Conservation (phyloP, 371 early-diverging fungal species). For the Mortierella sp. region DNA sequence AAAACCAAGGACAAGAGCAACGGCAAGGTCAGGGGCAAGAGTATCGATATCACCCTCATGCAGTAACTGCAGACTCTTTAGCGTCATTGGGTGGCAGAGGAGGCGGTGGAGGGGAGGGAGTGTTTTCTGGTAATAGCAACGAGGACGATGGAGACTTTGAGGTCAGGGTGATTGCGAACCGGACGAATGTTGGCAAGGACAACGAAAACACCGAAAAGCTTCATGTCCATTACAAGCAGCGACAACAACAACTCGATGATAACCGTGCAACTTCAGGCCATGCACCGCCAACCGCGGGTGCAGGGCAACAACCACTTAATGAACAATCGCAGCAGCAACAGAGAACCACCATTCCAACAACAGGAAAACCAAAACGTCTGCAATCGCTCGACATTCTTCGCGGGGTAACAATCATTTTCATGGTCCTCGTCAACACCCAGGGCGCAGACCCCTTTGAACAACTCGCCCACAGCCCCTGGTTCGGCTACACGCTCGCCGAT, state of each 20-base stretch:
- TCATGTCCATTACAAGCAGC: background rate
- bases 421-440: conserved; percentile 67
- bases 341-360: background rate
- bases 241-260: background rate
- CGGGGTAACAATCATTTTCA: conserved; percentile 60
- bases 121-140: background rate
- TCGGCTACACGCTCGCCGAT: conserved; percentile 64
- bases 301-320: background rate
- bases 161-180: conserved; percentile 32
- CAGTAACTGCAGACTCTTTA: conserved; percentile 18
- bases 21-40: background rate
- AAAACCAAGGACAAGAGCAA: background rate
- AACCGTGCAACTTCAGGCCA: background rate
- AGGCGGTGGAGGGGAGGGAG: background rate
- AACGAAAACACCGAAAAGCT: background rate
- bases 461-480: conserved; percentile 57
- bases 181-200: background rate
- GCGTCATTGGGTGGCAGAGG: conserved; percentile 11
- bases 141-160: conserved; percentile 21
- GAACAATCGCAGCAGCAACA: background rate
- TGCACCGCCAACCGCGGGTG: no score
- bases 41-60: background rate
- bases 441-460: conserved; percentile 49
- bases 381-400: conserved; percentile 61
- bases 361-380: conserved; percentile 37